Base-by-base conservation (phyloP, 148 eudicot genomes). In the Talinum fruticosum region DNA sequence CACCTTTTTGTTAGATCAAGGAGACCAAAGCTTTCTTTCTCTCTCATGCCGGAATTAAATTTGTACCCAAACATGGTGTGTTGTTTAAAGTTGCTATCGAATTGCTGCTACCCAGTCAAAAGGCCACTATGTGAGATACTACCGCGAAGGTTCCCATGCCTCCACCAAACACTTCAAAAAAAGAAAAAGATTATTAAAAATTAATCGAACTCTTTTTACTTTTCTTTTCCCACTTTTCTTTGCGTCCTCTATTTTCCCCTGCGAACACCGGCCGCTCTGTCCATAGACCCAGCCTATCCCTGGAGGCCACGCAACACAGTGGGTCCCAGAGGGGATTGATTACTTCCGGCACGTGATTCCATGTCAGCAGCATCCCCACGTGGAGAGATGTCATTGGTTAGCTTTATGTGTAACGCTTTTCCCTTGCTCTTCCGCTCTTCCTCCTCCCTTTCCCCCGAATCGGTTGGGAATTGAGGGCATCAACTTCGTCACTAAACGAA, bases 301-400 rank as follows among this genome's bases (percentile, higher is more conserved):
- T 7, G 24, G 23, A 38, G 19, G 19, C 69, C 80, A 78, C 75
- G 75, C 53, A 41, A 78, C 1, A 26, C 19, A 35, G 35, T 0
- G 18, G 1, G 80, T 18, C 38, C 75, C 69, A 19, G 28, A 30
- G 37, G 14, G 1, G 26, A 13, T 16, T 66, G 33, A 26, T 37
- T 41, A 37, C 45, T 21, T 38, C 38, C 2, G 35, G 44, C 69
- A 10, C 16, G 26, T 59, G 28, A 37, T 36, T 10, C 8, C 69
- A 28, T 28, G 37, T 65, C 78, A 75, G 30, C 68, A 1, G 5
- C 30, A 13, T 3, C 21, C 49, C 36, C 54, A 78, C 75, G 80
- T 70, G 80, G 80, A 35, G 26, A 13, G 41, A 30, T 18, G 70
- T 71, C 1, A 78, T 70, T 78, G 80, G 80, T 13, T 70, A 13